Base-by-base conservation (phyloP, 441 rosid species). In the Corymbia citriodora region DNA sequence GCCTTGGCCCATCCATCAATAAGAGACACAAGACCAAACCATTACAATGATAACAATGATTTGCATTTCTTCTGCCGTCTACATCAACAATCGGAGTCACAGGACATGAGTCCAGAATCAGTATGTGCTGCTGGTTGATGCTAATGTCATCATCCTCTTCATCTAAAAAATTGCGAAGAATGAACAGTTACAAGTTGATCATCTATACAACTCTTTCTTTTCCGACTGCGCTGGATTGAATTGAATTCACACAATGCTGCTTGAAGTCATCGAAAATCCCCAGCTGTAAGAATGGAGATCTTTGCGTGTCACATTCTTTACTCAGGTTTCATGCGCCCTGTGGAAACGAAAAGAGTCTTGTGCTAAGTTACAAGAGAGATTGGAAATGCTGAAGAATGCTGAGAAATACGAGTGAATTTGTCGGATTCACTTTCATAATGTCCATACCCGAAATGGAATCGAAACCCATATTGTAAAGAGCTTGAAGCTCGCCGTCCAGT, bases 311-410 rank as follows among this genome's bases (percentile, higher is more conserved):
- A 89, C 88, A 90, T 70, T 94, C 93, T 95, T 52, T 94, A 95
- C 95, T 96, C 97, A 21, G 97, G 92, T 93, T 97, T 96, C 94
- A 96, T 90, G 88, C 94, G 94, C 89, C 95, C 98, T 94, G 95
- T 88, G 21, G 65, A 91, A 90, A 83, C 52, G 18, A 27, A 49
- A 45, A 18, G 40, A 45, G 27, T 31, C 53, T 29, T 9, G 6
- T 0, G 31, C 85, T 79, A 79, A 23, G 52, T 79, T 74, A 45
- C 10, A 74, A 21, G 50, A 40, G 85, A 74, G 50, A 74, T 21
- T 45, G 10, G 13, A 79, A 45, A 79, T 79, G 85, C n/a, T 79
- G n/a, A 79, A 79, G 85, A 79, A 45, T 23, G 52, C 85, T 18
- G 18, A 79, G 29, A 25, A 79, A 25, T 48, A 2, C 21, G n/a